A percentile compares a stretch with the other conserved stretches of the same genome.
Conservation (phyloP, 2,329 filamentous ascomycete species). For the Thermomyces lanuginosus region DNA sequence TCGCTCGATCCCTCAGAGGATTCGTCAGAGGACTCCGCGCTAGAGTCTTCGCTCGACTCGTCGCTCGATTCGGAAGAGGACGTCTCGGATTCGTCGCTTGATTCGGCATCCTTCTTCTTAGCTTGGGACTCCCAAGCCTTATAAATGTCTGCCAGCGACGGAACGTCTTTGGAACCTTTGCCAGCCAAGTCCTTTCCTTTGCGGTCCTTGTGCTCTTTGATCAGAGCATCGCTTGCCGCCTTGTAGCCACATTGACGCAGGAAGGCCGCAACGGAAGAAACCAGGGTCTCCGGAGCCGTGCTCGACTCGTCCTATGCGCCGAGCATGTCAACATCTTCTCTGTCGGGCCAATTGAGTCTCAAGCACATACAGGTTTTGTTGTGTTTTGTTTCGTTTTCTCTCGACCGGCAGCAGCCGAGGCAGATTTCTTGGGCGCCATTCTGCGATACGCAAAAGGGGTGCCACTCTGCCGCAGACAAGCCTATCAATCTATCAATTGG, state of each 20-base stretch:
- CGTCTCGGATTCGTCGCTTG: too few species aligned
- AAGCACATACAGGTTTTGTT: too few species aligned
- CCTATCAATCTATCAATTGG: too few species aligned
- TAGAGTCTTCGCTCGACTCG: conserved; percentile 2
- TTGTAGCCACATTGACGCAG: conserved; percentile 50
- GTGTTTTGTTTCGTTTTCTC: too few species aligned
- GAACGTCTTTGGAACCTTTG: conserved; percentile 14
- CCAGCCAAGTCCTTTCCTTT: conserved; percentile 13
- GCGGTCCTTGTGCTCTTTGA: conserved; percentile 39
- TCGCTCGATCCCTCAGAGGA: conserved; percentile 1
- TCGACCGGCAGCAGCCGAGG: too few species aligned
- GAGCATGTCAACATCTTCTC: too few species aligned
- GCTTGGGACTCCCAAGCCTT: conserved; percentile 14
- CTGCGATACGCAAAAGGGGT: too few species aligned
- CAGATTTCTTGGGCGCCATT: too few species aligned
- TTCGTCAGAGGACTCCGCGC: background rate
- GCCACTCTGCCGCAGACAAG: too few species aligned
- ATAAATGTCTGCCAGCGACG: conserved; percentile 27
- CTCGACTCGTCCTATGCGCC: conserved; percentile 10
- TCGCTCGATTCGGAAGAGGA: conserved; percentile 1
- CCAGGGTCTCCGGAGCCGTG: conserved; percentile 43
- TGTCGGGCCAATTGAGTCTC: too few species aligned
- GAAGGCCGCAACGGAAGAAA: conserved; percentile 52
- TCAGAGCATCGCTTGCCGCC: conserved; percentile 44
- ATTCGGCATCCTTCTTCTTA: conserved; percentile 5